A percentile compares a stretch with the other conserved stretches of the same genome.
Evolutionary conservation across 495 filamentous ascomycete genomes (phyloP).

Genomic region (Melanomma pulvis-pyrius): DNA sequence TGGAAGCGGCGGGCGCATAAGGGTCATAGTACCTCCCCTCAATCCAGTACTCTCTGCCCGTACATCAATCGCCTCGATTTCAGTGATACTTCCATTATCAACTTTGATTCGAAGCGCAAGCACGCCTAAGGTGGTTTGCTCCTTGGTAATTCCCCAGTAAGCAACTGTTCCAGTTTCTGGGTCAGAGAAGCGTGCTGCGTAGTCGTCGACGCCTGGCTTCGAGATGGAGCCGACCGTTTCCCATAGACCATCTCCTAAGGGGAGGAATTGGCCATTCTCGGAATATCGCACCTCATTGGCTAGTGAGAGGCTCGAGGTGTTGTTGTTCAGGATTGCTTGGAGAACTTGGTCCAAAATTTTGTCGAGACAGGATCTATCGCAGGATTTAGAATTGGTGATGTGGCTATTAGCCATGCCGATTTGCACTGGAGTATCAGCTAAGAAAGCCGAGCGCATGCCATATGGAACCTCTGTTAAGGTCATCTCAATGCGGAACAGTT

Average conservation of each 20-base stretch:
- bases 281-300: constrained; percentile 39
- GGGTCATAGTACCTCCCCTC: constrained; percentile 3
- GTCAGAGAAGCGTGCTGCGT: constrained; percentile 39
- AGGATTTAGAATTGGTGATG: constrained; percentile 1
- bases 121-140: constrained; percentile 30
- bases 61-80: constrained; percentile 40
- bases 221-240: constrained; percentile 36
- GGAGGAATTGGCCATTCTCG: constrained; percentile 44
- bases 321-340: constrained; percentile 35
- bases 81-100: constrained; percentile 36
- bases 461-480: constrained; percentile 11
- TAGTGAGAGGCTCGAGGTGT: constrained; percentile 37
- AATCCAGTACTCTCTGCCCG: not conserved
- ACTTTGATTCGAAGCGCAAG: constrained; percentile 40
- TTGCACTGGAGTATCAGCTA: not conserved
- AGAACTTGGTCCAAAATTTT: constrained; percentile 38
- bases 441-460: not conserved
- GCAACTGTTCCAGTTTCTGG: constrained; percentile 34
- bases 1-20: constrained; percentile 16
- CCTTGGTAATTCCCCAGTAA: constrained; percentile 17
- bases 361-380: constrained; percentile 39
- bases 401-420: not conserved
- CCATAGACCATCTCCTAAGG: constrained; percentile 43
- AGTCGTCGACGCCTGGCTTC: constrained; percentile 34
- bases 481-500: constrained; percentile 12